Evolutionary conservation across 1,284 basidiomycete genomes (phyloP).

Genomic region (Takashimella koratensis): DNA sequence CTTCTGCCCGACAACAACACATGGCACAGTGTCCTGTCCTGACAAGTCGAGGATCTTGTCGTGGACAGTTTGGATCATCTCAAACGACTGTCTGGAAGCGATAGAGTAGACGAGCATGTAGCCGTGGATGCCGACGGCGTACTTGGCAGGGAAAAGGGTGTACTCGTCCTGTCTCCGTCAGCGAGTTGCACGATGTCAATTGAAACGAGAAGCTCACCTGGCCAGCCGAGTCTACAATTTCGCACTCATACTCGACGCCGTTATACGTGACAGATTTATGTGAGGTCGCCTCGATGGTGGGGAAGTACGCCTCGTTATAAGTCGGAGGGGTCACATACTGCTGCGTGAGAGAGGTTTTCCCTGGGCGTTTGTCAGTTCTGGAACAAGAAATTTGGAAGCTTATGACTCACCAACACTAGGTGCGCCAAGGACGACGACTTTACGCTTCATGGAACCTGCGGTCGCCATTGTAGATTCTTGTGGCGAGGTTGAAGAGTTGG

Average conservation of each 20-base stretch:
- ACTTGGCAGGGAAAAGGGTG: slow-evolving; percentile 74
- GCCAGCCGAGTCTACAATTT: slow-evolving; percentile 98
- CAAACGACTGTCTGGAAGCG: slow-evolving; percentile 84
- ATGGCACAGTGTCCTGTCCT: slow-evolving; percentile 83
- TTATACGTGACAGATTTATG: slow-evolving; percentile 79
- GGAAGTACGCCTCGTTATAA: slow-evolving; percentile 81
- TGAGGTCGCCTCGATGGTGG: slow-evolving; percentile 89
- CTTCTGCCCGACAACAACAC: slow-evolving; percentile 96
- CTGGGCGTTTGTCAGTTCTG: slow-evolving; percentile 46
- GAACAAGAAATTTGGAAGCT: too few species aligned
- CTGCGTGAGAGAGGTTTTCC: slow-evolving; percentile 72
- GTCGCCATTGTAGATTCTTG: slow-evolving; percentile 10
- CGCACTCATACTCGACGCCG: slow-evolving; percentile 83
- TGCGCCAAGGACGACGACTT: slow-evolving; percentile 75
- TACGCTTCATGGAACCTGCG: slow-evolving; percentile 59
- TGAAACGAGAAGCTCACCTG: slow-evolving; percentile 50
- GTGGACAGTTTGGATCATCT: slow-evolving; percentile 92
- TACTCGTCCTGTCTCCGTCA: slow-evolving; percentile 67
- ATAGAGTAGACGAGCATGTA: slow-evolving; percentile 94
- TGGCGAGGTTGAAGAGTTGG: background rate
- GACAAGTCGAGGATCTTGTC: slow-evolving; percentile 98
- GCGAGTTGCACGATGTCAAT: background rate
- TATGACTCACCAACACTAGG: slow-evolving; percentile 74
- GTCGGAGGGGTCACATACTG: slow-evolving; percentile 65
- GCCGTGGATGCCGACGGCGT: slow-evolving; percentile 77